Conservation (phyloP, 768 basidiomycete species). For the Tricholoma sp. region DNA sequence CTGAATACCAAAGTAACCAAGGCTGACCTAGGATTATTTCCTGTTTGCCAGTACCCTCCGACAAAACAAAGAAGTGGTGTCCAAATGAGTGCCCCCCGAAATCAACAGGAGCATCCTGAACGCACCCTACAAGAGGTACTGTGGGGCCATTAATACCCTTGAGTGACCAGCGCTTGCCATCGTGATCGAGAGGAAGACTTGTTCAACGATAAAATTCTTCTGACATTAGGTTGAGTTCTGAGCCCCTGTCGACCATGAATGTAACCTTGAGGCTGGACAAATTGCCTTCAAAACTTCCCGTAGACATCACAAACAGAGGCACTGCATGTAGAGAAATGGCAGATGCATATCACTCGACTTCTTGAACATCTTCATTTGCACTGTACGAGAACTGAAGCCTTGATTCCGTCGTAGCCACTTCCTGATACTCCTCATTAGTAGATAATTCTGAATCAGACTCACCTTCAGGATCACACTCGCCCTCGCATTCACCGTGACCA, state of each 20-base stretch:
- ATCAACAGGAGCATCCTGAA: slow-evolving; percentile 9
- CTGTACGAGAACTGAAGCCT: background rate
- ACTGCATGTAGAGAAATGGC: slow-evolving; percentile 1
- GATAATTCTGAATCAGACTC: too few species aligned
- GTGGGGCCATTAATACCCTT: slow-evolving; percentile 18
- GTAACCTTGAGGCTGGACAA: slow-evolving; percentile 6
- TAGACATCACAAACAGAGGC: slow-evolving; percentile 11
- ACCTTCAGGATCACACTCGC: too few species aligned
- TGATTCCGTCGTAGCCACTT: background rate
- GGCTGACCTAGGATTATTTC: slow-evolving; percentile 21
- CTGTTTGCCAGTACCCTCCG: background rate
- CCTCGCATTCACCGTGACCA: background rate
- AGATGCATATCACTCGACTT: background rate
- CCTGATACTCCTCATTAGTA: background rate
- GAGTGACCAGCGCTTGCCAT: slow-evolving; percentile 20
- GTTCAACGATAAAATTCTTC: slow-evolving; percentile 1
- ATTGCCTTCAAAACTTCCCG: slow-evolving; percentile 6
- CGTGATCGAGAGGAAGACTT: slow-evolving; percentile 10
- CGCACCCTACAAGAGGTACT: slow-evolving; percentile 11
- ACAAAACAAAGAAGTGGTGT: slow-evolving; percentile 22
- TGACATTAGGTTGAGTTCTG: slow-evolving; percentile 19
- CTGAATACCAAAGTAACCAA: slow-evolving; percentile 18
- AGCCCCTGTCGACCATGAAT: slow-evolving; percentile 19
- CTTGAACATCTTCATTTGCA: background rate
- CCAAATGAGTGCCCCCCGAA: slow-evolving; percentile 16